A percentile compares a stretch with the other conserved stretches of the same genome.
Evolutionary conservation across 108 stramenopile genomes (phyloP).

Genomic region (Nannochloropsis gaditana): DNA sequence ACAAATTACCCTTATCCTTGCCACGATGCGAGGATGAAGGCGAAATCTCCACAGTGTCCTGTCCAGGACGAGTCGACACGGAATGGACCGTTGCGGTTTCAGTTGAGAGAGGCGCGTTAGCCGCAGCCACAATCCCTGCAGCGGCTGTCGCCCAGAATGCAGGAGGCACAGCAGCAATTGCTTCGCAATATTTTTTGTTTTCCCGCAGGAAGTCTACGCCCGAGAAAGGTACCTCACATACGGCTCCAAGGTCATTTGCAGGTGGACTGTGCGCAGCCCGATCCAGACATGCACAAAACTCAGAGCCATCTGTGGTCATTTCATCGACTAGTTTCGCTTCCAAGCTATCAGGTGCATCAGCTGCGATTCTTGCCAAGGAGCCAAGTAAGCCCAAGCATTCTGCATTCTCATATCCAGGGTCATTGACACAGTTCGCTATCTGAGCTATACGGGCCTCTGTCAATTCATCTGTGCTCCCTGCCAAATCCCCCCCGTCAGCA

Average conservation of each 20-base stretch:
- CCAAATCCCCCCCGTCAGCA: constrained; percentile 15
- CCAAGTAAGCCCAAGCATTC: constrained; percentile 3
- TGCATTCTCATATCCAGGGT: constrained; percentile 12
- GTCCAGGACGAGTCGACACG: no score
- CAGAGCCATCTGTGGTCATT: background rate
- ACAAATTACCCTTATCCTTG: background rate
- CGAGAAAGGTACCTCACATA: constrained; percentile 12
- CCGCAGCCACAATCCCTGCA: constrained; percentile 12
- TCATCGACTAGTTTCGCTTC: background rate
- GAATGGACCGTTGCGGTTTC: background rate
- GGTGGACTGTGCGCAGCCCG: background rate
- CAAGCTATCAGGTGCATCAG: constrained; percentile 9
- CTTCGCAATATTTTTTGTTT: constrained; percentile 6
- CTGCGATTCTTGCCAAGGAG: background rate
- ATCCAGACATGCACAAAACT: background rate
- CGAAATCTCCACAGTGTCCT: no score
- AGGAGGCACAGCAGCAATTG: background rate
- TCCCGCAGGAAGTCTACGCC: background rate
- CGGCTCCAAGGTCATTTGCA: background rate
- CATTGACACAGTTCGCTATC: constrained; percentile 13
- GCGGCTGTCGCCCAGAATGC: background rate
- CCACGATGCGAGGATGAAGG: no score
- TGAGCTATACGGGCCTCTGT: background rate
- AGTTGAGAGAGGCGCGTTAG: background rate
- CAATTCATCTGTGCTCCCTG: background rate